Percentiles rank a stretch among this genome's conserved stretches.
Evolutionary conservation across 352 stramenopile species (phyloP).

Genomic region (Pythium utonaiense): DNA sequence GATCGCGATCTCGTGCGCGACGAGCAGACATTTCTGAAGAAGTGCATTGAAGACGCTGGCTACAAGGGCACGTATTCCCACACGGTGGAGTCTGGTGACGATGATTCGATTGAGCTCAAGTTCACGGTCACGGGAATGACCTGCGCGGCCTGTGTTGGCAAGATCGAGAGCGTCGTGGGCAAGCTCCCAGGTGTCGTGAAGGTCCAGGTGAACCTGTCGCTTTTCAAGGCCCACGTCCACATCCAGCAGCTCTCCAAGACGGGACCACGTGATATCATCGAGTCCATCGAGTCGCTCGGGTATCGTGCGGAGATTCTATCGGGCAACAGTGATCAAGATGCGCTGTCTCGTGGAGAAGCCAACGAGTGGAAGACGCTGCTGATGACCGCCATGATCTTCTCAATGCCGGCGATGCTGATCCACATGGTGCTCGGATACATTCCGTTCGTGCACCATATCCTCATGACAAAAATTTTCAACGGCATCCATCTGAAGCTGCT

Average conservation of each 20-base stretch:
- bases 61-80: slow-evolving; percentile 81
- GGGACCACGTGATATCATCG: slow-evolving; percentile 64
- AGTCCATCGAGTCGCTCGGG: slow-evolving; percentile 61
- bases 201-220: slow-evolving; percentile 54
- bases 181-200: slow-evolving; percentile 70
- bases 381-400: slow-evolving; percentile 75
- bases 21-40: slow-evolving; percentile 39
- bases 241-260: slow-evolving; percentile 77
- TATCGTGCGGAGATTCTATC: slow-evolving; percentile 56
- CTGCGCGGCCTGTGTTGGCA: slow-evolving; percentile 51
- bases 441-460: slow-evolving; percentile 46
- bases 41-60: slow-evolving; percentile 69
- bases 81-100: slow-evolving; percentile 66
- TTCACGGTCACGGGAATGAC: slow-evolving; percentile 74
- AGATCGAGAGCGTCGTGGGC: slow-evolving; percentile 63
- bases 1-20: slow-evolving; percentile 65
- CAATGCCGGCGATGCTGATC: slow-evolving; percentile 79
- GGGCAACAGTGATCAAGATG: slow-evolving; percentile 55
- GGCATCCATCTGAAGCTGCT: slow-evolving; percentile 71
- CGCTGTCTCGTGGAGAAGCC: slow-evolving; percentile 66
- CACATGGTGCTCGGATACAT: slow-evolving; percentile 88
- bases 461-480: slow-evolving; percentile 81
- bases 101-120: slow-evolving; percentile 78
- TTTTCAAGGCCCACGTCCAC: slow-evolving; percentile 74
- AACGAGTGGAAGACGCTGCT: slow-evolving; percentile 74